phyloP scores from a whole-genome alignment of 352 stramenopile species.

The Hyaloperonospora brassicae region DNA sequence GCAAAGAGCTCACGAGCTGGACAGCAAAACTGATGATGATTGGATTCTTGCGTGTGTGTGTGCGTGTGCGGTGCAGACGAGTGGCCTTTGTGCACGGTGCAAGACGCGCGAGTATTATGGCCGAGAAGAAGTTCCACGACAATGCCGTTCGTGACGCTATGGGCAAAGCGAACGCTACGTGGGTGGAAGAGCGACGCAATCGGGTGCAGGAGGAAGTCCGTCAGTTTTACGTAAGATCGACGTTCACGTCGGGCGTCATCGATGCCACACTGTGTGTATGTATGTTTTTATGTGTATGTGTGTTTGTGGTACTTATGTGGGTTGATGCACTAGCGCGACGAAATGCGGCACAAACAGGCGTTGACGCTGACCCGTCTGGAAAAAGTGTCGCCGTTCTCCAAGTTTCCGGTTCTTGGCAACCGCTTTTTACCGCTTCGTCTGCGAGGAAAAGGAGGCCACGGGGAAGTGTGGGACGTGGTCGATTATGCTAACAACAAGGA shows the following conservation, averaged over 20 bases:
- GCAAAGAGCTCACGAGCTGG: too few relatives aligned
- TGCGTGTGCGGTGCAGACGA: constrained; percentile 20
- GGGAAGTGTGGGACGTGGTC: constrained; percentile 76
- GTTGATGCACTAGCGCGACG: constrained; percentile 38
- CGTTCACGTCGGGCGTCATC: constrained; percentile 1
- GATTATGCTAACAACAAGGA: constrained; percentile 63
- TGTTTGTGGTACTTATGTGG: not conserved
- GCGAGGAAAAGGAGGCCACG: constrained; percentile 66
- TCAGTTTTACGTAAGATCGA: constrained; percentile 50
- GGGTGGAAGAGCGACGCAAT: constrained; percentile 36
- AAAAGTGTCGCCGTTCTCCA: constrained; percentile 66
- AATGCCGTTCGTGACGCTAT: constrained; percentile 42
- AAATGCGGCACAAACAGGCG: constrained; percentile 72
- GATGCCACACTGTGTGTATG: not conserved
- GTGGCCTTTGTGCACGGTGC: constrained; percentile 60
- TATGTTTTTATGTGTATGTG: too few relatives aligned
- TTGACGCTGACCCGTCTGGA: constrained; percentile 63
- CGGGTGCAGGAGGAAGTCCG: constrained; percentile 46
- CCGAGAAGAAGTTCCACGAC: constrained; percentile 65
- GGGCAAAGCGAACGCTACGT: constrained; percentile 40
- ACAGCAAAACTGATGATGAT: not conserved
- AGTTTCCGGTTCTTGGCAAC: constrained; percentile 64
- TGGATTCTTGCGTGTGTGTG: not conserved
- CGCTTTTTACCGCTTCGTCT: constrained; percentile 57
- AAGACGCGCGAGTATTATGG: constrained; percentile 53